Conservation (phyloP, 2,329 filamentous ascomycete species). For the Hirsutella thompsonii region DNA sequence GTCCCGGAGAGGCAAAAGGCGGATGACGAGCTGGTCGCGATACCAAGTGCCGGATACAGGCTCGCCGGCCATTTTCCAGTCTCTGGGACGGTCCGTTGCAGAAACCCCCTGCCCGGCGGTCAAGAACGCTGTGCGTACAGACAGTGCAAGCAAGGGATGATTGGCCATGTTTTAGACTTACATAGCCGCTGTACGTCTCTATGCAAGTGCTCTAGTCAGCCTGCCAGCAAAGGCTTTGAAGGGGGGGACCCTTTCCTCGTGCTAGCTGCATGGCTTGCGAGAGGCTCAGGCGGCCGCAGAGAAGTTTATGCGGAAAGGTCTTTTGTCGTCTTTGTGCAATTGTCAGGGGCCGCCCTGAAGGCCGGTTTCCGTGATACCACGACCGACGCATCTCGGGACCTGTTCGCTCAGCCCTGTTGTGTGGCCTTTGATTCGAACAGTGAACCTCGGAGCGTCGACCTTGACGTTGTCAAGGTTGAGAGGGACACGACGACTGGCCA, state of each 20-base stretch:
- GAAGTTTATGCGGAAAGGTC: too few species aligned
- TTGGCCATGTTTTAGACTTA: conserved; percentile 23
- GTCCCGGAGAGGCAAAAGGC: too few species aligned
- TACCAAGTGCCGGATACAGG: not conserved
- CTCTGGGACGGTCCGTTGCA: conserved; percentile 17
- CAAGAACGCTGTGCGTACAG: not conserved
- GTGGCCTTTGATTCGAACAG: too few species aligned
- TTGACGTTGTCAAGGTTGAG: too few species aligned
- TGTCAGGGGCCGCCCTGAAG: too few species aligned
- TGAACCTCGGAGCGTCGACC: too few species aligned
- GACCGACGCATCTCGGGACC: too few species aligned
- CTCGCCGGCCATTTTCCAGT: conserved; percentile 1
- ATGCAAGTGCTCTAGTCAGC: conserved; percentile 21
- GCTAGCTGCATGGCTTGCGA: not conserved
- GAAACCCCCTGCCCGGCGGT: conserved; percentile 11
- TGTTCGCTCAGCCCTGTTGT: too few species aligned
- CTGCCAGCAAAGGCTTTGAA: not conserved
- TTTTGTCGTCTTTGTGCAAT: too few species aligned
- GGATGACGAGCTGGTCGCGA: not conserved
- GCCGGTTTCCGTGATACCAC: too few species aligned
- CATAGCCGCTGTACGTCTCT: conserved; percentile 28
- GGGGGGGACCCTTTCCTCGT: not conserved
- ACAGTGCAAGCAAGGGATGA: conserved; percentile 6
- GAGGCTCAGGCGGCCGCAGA: too few species aligned
- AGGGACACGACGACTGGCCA: too few species aligned